phyloP scores from a whole-genome alignment of 1,139 yeast genomes.

The Lizanozyma gosingica region DNA sequence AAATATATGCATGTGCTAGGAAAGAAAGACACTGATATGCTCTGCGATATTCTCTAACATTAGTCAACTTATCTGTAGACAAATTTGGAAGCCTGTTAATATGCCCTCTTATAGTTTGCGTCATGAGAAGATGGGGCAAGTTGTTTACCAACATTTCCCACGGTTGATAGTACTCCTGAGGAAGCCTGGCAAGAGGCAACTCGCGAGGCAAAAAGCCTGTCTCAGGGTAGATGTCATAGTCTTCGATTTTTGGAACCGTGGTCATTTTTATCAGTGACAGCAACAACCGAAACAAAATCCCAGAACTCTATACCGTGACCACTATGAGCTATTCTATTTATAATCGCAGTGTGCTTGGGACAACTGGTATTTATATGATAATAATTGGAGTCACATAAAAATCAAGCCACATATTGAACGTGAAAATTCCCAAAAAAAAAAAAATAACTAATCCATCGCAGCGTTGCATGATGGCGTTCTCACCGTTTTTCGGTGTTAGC shows the following conservation, averaged over 20 bases:
- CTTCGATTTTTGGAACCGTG: slow-evolving; percentile 26
- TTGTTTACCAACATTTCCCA: slow-evolving; percentile 70
- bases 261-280: background rate
- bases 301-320: no score
- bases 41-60: slow-evolving; percentile 51
- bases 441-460: background rate
- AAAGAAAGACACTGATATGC: slow-evolving; percentile 77
- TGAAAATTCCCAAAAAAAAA: no score
- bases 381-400: background rate
- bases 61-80: slow-evolving; percentile 33
- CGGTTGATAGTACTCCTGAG: slow-evolving; percentile 54
- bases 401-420: background rate
- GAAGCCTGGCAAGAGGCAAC: slow-evolving; percentile 52
- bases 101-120: slow-evolving; percentile 48
- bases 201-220: slow-evolving; percentile 75
- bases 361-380: background rate
- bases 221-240: slow-evolving; percentile 59
- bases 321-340: no score
- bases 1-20: slow-evolving; percentile 79
- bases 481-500: background rate
- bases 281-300: no score
- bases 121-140: slow-evolving; percentile 64
- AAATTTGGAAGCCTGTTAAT: slow-evolving; percentile 55
- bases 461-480: background rate
- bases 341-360: no score